phyloP scores from a whole-genome alignment of 371 early-diverging fungal species.

The Mucor mucedo region DNA sequence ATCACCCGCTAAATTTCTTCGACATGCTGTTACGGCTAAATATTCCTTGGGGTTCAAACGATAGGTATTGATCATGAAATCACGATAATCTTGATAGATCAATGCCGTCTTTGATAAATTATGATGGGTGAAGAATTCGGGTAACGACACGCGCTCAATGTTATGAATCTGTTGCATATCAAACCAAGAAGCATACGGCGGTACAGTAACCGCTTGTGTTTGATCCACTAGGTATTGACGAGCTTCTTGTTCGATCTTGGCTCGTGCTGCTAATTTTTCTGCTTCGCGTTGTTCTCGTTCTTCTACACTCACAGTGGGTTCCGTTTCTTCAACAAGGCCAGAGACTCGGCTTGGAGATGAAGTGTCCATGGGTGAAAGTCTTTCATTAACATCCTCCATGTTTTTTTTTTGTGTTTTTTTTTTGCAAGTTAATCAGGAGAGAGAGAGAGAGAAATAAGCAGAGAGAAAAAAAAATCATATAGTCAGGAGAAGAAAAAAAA shows the following conservation, averaged over 20 bases:
- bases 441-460: too few species aligned
- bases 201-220: conserved; percentile 77
- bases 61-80: conserved; percentile 98
- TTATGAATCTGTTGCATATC: conserved; percentile 82
- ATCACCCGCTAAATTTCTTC: conserved; percentile 95
- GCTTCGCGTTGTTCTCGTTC: conserved; percentile 5
- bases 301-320: neutral
- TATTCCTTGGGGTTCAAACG: conserved; percentile 95
- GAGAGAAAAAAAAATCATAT: too few species aligned
- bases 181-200: conserved; percentile 96
- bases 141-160: conserved; percentile 90
- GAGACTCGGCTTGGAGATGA: neutral
- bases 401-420: too few species aligned
- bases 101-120: conserved; percentile 92
- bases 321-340: neutral
- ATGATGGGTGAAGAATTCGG: conserved; percentile 94
- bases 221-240: conserved; percentile 74
- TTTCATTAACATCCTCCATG: neutral
- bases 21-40: conserved; percentile 94
- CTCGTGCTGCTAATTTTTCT: conserved; percentile 21
- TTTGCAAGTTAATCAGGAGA: too few species aligned
- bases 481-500: too few species aligned
- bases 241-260: conserved; percentile 70
- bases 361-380: conserved; percentile 4
- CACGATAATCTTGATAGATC: conserved; percentile 94